These are phyloP conservation scores for Solanum neorickii DNA, from an alignment of 257 asterid genomes.

Conservation along the genomic window DNA sequence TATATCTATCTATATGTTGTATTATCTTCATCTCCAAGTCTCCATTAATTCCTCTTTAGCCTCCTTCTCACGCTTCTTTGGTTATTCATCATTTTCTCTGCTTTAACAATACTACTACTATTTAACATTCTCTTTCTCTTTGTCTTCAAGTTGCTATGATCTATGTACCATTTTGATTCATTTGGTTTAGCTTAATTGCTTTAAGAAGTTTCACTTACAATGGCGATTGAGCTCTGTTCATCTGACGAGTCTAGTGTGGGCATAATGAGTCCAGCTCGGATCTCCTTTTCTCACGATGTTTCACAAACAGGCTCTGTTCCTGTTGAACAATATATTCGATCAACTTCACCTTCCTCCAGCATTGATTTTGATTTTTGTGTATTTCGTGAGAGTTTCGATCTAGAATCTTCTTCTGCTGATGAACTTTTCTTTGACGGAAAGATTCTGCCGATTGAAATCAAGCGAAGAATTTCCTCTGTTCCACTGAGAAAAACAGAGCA, in stretches of 20 bases:
- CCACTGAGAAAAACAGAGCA: not conserved
- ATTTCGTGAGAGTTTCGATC: slow-evolving; percentile 34
- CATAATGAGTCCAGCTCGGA: slow-evolving; percentile 35
- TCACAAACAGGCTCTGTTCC: slow-evolving; percentile 40
- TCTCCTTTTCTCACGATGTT: slow-evolving; percentile 48
- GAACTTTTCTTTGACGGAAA: slow-evolving; percentile 62
- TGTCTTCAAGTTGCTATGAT: not conserved
- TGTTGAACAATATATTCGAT: slow-evolving; percentile 27
- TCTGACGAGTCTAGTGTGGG: slow-evolving; percentile 35
- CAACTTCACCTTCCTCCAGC: slow-evolving; percentile 21
- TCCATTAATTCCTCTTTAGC: not conserved
- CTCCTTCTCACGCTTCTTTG: not conserved
- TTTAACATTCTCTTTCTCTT: not conserved
- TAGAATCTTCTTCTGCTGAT: slow-evolving; percentile 46
- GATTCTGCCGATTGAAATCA: slow-evolving; percentile 49
- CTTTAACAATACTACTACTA: not conserved
- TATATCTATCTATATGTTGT: not conserved
- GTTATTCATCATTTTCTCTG: not conserved
- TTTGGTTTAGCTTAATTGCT: not conserved
- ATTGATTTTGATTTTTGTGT: slow-evolving; percentile 51
- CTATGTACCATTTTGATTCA: not conserved
- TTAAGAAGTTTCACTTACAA: not conserved
- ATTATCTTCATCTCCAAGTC: not conserved
- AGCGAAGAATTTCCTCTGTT: slow-evolving; percentile 15
- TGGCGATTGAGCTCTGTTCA: slow-evolving; percentile 37